Percentiles rank a stretch among this genome's conserved stretches.
Evolutionary conservation across 257 asterid genomes (phyloP).

Genomic region (Striga asiatica): DNA sequence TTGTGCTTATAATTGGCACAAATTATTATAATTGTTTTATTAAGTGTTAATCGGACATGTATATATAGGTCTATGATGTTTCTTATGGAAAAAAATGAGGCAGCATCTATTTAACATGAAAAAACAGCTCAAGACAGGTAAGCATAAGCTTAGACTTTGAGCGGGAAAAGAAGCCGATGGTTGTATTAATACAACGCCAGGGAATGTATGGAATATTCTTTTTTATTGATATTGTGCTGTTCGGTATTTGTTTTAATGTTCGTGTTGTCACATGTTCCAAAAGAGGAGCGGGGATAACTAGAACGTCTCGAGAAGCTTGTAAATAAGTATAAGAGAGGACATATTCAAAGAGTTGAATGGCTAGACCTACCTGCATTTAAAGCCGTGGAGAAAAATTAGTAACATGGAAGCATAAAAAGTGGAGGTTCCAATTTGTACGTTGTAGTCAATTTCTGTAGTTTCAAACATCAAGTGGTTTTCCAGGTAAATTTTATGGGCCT

Average conservation of each 20-base stretch:
- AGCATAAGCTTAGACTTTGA: conserved; percentile 95
- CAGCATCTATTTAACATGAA: conserved; percentile 76
- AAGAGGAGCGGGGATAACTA: conserved; percentile 89
- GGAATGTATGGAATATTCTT: conserved; percentile 46
- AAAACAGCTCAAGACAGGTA: conserved; percentile 86
- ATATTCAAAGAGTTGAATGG: conserved; percentile 98
- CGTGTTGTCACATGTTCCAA: conserved; percentile 61
- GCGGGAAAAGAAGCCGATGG: conserved; percentile 88
- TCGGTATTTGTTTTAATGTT: not conserved
- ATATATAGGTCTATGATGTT: conserved; percentile 74
- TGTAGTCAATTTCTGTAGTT: conserved; percentile 82
- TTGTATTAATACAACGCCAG: conserved; percentile 82
- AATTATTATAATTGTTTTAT: not conserved
- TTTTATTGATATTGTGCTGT: not conserved
- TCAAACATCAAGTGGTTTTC: conserved; percentile 94
- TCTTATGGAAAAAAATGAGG: conserved; percentile 62
- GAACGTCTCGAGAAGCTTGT: conserved; percentile 95
- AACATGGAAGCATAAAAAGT: conserved; percentile 55
- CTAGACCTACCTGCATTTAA: conserved; percentile 95
- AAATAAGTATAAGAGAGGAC: conserved; percentile 93
- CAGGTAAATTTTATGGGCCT: conserved; percentile 44
- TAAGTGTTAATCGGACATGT: conserved; percentile 7
- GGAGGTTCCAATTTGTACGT: conserved; percentile 84
- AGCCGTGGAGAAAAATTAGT: conserved; percentile 87
- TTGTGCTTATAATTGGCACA: not conserved